Evolutionary conservation across 148 eudicot genomes (phyloP).

Genomic region (Cornus suecica): DNA sequence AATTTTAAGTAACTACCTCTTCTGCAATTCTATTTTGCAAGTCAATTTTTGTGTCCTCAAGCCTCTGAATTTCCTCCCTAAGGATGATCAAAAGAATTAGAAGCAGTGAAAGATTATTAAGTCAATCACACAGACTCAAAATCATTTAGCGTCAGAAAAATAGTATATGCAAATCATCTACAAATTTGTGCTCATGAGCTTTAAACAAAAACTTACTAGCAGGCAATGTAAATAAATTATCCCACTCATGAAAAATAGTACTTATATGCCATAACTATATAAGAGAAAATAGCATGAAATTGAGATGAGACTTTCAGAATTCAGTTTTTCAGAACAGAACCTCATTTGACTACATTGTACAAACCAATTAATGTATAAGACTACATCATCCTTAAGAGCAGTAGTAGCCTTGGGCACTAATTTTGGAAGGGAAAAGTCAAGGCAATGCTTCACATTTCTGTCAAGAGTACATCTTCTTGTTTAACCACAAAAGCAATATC

Average conservation of each 20-base stretch:
- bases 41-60: conserved; percentile 53
- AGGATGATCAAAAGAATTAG: conserved; percentile 14
- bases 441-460: not conserved
- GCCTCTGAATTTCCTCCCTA: conserved; percentile 67
- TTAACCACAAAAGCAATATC: not conserved
- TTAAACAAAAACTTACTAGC: not conserved
- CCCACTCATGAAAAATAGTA: not conserved
- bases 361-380: not conserved
- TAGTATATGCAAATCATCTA: not conserved
- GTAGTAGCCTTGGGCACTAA: not conserved
- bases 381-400: not conserved
- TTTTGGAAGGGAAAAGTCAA: not conserved
- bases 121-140: not conserved
- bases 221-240: not conserved
- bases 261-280: not conserved
- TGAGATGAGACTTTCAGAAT: not conserved
- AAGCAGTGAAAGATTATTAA: not conserved
- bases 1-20: conserved; percentile 42
- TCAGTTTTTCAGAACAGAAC: conserved; percentile 5
- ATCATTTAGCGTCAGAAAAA: too few relatives aligned
- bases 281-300: conserved; percentile 6
- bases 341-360: not conserved
- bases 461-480: not conserved
- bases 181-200: not conserved
- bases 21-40: conserved; percentile 45